Evolutionary conservation across 176 grass and related monocot genomes (phyloP).

Genomic region (Canna indica): DNA sequence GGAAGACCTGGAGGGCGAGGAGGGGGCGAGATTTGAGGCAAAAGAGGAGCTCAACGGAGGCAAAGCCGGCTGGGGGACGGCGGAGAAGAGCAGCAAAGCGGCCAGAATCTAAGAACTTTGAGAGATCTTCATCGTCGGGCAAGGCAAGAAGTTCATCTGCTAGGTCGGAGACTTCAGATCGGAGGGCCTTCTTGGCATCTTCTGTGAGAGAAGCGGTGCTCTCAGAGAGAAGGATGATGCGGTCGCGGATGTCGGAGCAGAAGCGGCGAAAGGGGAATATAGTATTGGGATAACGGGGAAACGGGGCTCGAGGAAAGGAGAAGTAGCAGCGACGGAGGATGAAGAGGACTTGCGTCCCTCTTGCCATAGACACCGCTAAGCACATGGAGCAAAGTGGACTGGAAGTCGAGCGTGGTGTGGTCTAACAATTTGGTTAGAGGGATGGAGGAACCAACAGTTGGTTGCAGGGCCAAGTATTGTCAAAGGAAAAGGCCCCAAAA

Average conservation of each 20-base stretch:
- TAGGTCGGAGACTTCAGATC: no score
- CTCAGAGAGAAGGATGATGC: neutral
- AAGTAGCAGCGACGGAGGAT: neutral
- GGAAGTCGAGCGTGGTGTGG: no score
- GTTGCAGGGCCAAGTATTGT: no score
- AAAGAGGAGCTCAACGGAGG: slow-evolving; percentile 52
- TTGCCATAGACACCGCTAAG: no score
- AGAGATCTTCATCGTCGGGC: slow-evolving; percentile 16
- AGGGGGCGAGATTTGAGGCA: slow-evolving; percentile 42
- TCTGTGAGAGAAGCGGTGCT: neutral
- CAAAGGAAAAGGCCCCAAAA: no score
- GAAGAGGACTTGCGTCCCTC: neutral
- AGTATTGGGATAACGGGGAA: neutral
- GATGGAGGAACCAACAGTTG: no score
- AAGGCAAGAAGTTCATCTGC: slow-evolving; percentile 34
- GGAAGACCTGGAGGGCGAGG: slow-evolving; percentile 40
- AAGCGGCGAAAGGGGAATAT: neutral
- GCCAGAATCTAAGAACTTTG: neutral
- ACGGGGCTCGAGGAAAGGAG: neutral
- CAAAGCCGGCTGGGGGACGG: slow-evolving; percentile 25
- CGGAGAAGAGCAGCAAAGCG: slow-evolving; percentile 37
- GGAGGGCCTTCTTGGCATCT: neutral
- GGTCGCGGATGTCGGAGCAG: slow-evolving; percentile 9
- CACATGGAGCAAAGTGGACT: no score
- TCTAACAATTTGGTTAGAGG: no score